Conservation (phyloP, 495 filamentous ascomycete genomes). For the Neurospora sp. region DNA sequence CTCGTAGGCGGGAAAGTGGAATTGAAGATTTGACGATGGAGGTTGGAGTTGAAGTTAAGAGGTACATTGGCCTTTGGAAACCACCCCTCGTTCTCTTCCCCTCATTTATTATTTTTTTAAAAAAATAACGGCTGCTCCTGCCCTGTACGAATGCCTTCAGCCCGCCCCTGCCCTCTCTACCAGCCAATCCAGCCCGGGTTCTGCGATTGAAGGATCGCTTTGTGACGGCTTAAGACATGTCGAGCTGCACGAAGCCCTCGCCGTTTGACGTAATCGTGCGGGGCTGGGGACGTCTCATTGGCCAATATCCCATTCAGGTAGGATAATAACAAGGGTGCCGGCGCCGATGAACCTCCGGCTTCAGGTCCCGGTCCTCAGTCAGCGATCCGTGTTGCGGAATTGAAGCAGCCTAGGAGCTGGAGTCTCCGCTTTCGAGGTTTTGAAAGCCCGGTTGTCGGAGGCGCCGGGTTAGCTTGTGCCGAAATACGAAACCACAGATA, state of each 20-base stretch:
- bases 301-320: constrained; percentile 5
- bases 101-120: neutral
- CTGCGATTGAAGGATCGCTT: constrained; percentile 9
- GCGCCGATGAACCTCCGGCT: neutral
- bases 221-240: constrained; percentile 18
- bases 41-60: neutral
- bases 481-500: neutral
- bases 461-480: neutral
- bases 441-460: neutral
- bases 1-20: neutral
- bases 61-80: neutral
- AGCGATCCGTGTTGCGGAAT: neutral
- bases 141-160: neutral
- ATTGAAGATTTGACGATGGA: neutral
- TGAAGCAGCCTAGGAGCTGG: neutral
- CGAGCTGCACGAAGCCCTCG: neutral
- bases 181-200: neutral
- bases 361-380: neutral
- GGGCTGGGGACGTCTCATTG: constrained; percentile 6
- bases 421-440: neutral
- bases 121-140: neutral
- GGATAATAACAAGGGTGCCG: neutral
- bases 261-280: constrained; percentile 3
- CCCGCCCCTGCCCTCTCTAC: neutral
- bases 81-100: neutral